These are phyloP conservation scores for Neckera pumila DNA, from an alignment of 225 moss, liverwort and hornwort species.

Conservation along the genomic window DNA sequence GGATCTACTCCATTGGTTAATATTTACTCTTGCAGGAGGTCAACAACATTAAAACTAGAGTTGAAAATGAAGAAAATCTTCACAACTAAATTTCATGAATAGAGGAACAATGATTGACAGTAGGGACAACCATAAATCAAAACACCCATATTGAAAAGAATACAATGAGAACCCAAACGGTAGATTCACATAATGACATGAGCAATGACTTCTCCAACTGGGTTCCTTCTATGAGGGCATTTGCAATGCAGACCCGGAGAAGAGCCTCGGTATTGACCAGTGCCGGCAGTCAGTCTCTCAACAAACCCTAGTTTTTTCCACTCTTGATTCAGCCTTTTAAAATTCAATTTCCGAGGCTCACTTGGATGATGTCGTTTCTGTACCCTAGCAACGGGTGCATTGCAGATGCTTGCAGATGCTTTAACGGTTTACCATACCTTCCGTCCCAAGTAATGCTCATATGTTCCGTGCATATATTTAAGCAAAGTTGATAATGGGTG, in stretches of 20 bases:
- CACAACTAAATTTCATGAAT: not conserved
- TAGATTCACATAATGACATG: not conserved
- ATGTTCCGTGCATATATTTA: not conserved
- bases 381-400: not conserved
- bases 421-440: not conserved
- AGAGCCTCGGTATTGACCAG: not conserved
- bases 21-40: not conserved
- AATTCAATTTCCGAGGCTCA: not conserved
- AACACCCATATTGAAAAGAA: not conserved
- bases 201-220: not conserved
- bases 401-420: not conserved
- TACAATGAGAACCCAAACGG: not conserved
- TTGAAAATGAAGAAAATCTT: not conserved
- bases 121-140: not conserved
- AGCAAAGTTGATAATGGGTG: too few species aligned
- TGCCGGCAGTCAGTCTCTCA: not conserved
- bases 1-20: too few species aligned
- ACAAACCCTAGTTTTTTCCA: not conserved
- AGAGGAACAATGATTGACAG: not conserved
- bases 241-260: not conserved
- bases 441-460: not conserved
- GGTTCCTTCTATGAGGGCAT: not conserved
- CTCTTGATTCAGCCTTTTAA: not conserved
- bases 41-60: not conserved
- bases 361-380: not conserved